Percentiles rank a stretch among this genome's conserved stretches.
These are phyloP conservation scores for Didymella lethalis DNA, from an alignment of 2,329 filamentous ascomycete genomes.

Conservation along the genomic window DNA sequence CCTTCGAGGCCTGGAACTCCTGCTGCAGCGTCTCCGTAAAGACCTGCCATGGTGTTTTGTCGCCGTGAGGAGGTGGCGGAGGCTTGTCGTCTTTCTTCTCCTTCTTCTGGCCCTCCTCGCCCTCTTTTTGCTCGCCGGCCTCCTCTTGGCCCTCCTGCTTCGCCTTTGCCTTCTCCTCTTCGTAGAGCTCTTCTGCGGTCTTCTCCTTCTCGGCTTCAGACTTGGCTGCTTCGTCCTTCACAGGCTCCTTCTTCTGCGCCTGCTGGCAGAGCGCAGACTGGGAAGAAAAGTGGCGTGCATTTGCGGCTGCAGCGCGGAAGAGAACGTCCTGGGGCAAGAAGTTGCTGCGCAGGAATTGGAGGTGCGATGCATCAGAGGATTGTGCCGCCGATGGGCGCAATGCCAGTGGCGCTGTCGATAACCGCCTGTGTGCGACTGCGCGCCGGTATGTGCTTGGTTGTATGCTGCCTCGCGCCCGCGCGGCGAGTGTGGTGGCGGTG, in stretches of 20 bases:
- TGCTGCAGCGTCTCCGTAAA: constrained; percentile 95
- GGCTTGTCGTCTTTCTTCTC: constrained; percentile 72
- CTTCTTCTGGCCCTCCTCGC: constrained; percentile 61
- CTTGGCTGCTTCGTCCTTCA: constrained; percentile 42
- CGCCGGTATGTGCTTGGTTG: constrained; percentile 53
- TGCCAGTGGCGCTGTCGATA: constrained; percentile 46
- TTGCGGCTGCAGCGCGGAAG: constrained; percentile 53
- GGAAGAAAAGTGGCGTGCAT: constrained; percentile 56
- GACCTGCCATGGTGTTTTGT: constrained; percentile 98
- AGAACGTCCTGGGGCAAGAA: constrained; percentile 52
- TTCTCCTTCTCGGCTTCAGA: constrained; percentile 49
- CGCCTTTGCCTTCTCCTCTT: constrained; percentile 54
- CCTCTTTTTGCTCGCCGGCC: constrained; percentile 57
- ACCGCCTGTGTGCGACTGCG: constrained; percentile 58
- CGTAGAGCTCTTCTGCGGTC: constrained; percentile 48
- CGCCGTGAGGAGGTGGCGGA: constrained; percentile 93
- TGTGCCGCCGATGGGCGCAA: constrained; percentile 38
- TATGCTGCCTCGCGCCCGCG: constrained; percentile 51
- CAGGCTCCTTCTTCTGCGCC: constrained; percentile 47
- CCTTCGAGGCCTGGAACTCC: constrained; percentile 96
- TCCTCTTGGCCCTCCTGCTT: constrained; percentile 54
- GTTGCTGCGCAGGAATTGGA: constrained; percentile 54
- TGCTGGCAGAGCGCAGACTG: constrained; percentile 45
- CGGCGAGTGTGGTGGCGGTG: constrained; percentile 50
- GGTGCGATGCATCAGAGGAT: constrained; percentile 35